Percentiles rank a stretch among this genome's conserved stretches.
phyloP scores from a whole-genome alignment of 2,329 filamentous ascomycete species.

The Pseudogymnoascus pannorum region DNA sequence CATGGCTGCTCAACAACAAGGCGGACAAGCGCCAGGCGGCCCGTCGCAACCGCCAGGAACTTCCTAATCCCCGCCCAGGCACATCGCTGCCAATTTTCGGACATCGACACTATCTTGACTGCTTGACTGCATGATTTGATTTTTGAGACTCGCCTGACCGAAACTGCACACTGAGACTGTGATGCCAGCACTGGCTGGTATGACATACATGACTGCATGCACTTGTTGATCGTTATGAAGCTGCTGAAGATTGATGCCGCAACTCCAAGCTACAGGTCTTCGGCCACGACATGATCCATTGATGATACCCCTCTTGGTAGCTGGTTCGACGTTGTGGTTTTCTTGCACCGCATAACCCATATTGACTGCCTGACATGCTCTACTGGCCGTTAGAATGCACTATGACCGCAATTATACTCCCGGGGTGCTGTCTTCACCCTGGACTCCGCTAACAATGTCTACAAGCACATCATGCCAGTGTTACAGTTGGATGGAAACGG shows the following conservation, averaged over 20 bases:
- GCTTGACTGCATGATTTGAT: conserved; percentile 28
- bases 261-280: neutral
- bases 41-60: conserved; percentile 34
- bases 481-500: conserved; percentile 1
- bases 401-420: conserved; percentile 4
- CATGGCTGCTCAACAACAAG: conserved; percentile 45
- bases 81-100: conserved; percentile 18
- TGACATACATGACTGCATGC: conserved; percentile 20
- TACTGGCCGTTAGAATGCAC: conserved; percentile 4
- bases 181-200: conserved; percentile 13
- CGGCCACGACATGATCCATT: conserved; percentile 5
- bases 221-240: conserved; percentile 9
- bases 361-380: conserved; percentile 8
- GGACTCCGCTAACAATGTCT: neutral
- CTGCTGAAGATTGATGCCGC: conserved; percentile 5
- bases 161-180: conserved; percentile 9
- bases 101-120: conserved; percentile 24
- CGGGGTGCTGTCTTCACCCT: conserved; percentile 1
- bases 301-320: conserved; percentile 8
- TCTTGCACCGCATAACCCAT: conserved; percentile 1
- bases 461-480: conserved; percentile 1
- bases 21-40: conserved; percentile 29
- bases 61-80: conserved; percentile 25
- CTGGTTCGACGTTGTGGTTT: neutral
- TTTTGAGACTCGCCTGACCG: conserved; percentile 14